A percentile compares a stretch with the other conserved stretches of the same genome.
phyloP scores from a whole-genome alignment of 768 basidiomycete species.

The Rhodosporidiobolus sp. region DNA sequence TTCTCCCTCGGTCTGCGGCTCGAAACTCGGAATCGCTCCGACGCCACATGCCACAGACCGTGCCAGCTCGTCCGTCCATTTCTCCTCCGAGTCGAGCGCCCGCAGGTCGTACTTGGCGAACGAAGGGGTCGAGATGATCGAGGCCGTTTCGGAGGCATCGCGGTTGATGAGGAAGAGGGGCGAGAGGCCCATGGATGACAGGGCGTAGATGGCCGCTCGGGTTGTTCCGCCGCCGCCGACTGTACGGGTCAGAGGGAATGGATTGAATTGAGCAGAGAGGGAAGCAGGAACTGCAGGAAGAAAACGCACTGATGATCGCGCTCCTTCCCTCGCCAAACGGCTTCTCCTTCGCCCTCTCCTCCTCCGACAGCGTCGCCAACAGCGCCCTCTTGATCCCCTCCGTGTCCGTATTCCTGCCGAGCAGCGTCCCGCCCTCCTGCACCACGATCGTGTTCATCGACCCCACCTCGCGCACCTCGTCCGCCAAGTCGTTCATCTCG shows the following conservation, averaged over 20 bases:
- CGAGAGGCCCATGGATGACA: conserved; percentile 26
- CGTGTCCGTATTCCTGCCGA: conserved; percentile 42
- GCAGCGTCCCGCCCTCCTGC: conserved; percentile 14
- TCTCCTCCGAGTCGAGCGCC: conserved; percentile 13
- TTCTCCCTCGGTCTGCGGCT: conserved; percentile 30
- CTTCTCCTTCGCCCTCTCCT: neutral
- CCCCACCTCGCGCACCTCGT: conserved; percentile 35
- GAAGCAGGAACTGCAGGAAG: no score
- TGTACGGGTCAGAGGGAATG: no score
- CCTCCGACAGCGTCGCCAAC: conserved; percentile 3
- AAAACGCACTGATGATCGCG: conserved; percentile 20
- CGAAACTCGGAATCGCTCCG: conserved; percentile 32
- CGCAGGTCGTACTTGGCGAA: conserved; percentile 28
- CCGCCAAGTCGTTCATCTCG: conserved; percentile 35
- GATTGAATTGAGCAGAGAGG: neutral
- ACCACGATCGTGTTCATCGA: conserved; percentile 43
- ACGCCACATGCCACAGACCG: conserved; percentile 13
- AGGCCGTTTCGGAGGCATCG: conserved; percentile 26
- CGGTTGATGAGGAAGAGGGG: conserved; percentile 41
- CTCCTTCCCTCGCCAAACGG: conserved; percentile 20
- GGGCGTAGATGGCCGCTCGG: conserved; percentile 41
- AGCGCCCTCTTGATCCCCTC: conserved; percentile 29
- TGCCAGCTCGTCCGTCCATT: conserved; percentile 13
- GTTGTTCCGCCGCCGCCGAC: conserved; percentile 44
- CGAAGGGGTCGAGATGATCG: conserved; percentile 12